These are phyloP conservation scores for Psilocybe azurescens DNA, from an alignment of 768 basidiomycete genomes.

Conservation along the genomic window DNA sequence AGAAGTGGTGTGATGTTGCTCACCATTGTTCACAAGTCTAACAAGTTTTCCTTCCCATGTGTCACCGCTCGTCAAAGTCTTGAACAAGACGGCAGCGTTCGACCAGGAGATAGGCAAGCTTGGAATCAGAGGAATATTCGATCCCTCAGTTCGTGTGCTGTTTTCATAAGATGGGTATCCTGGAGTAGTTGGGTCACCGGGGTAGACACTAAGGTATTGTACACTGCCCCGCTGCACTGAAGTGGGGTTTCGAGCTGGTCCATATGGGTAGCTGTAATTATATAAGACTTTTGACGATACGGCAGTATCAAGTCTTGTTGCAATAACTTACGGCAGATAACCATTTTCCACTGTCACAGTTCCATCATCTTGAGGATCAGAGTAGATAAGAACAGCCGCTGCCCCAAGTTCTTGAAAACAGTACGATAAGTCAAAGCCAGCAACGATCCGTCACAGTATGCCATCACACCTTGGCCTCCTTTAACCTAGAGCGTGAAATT, in stretches of 20 bases:
- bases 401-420: slow-evolving; percentile 68
- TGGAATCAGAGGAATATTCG: slow-evolving; percentile 75
- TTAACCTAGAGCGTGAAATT: slow-evolving; percentile 55
- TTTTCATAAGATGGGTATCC: slow-evolving; percentile 90
- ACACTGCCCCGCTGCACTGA: slow-evolving; percentile 91
- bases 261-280: slow-evolving; percentile 70
- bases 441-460: neutral
- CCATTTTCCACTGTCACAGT: slow-evolving; percentile 78
- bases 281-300: neutral
- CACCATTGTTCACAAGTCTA: slow-evolving; percentile 64
- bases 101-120: slow-evolving; percentile 91
- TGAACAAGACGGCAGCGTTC: slow-evolving; percentile 73
- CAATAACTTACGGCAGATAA: slow-evolving; percentile 48
- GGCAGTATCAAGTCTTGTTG: neutral
- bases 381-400: slow-evolving; percentile 79
- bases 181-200: slow-evolving; percentile 87
- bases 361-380: slow-evolving; percentile 87
- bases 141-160: slow-evolving; percentile 64
- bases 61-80: slow-evolving; percentile 21
- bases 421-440: neutral
- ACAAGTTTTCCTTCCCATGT: slow-evolving; percentile 43
- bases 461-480: slow-evolving; percentile 58
- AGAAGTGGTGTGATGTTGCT: slow-evolving; percentile 1
- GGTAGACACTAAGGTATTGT: slow-evolving; percentile 68
- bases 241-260: slow-evolving; percentile 86